Evolutionary conservation across 257 asterid genomes (phyloP).

Genomic region (Gentiana dahurica): DNA sequence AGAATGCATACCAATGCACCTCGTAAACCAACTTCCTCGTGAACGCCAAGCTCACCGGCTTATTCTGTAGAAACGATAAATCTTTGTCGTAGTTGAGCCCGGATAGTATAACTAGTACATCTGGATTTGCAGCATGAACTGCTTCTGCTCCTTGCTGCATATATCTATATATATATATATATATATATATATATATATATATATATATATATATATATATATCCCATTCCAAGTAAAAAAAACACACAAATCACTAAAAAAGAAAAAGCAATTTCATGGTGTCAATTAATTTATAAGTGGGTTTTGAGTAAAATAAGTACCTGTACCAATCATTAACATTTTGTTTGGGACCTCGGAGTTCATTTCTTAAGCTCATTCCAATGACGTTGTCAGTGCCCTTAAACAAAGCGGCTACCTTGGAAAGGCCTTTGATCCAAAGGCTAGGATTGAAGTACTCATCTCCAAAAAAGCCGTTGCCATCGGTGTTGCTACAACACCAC

Average conservation of each 20-base stretch:
- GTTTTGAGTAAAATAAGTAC: conserved; percentile 12
- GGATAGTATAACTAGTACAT: conserved; percentile 60
- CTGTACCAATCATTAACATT: conserved; percentile 79
- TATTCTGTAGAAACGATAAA: conserved; percentile 43
- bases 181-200: too few relatives aligned
- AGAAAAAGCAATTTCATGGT: too few relatives aligned
- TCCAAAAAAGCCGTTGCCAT: conserved; percentile 92
- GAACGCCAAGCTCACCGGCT: conserved; percentile 43
- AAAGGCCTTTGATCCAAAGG: conserved; percentile 69
- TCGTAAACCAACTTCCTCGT: conserved; percentile 55
- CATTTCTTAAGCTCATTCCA: conserved; percentile 90
- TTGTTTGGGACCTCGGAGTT: conserved; percentile 73
- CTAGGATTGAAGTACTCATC: conserved; percentile 66
- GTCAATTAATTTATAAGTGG: too few relatives aligned
- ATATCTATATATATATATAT: too few relatives aligned
- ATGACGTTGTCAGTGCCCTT: conserved; percentile 43
- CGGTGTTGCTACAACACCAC: conserved; percentile 81
- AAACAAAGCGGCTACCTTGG: conserved; percentile 62
- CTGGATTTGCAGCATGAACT: conserved; percentile 74
- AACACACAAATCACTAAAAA: too few relatives aligned
- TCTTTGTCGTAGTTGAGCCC: conserved; percentile 67
- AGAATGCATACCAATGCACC: conserved; percentile 84
- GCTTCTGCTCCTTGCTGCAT: conserved; percentile 63
- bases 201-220: too few relatives aligned
- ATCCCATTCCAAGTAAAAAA: too few relatives aligned